phyloP scores from a whole-genome alignment of 2,329 filamentous ascomycete genomes.

The Aspergillus terreus region DNA sequence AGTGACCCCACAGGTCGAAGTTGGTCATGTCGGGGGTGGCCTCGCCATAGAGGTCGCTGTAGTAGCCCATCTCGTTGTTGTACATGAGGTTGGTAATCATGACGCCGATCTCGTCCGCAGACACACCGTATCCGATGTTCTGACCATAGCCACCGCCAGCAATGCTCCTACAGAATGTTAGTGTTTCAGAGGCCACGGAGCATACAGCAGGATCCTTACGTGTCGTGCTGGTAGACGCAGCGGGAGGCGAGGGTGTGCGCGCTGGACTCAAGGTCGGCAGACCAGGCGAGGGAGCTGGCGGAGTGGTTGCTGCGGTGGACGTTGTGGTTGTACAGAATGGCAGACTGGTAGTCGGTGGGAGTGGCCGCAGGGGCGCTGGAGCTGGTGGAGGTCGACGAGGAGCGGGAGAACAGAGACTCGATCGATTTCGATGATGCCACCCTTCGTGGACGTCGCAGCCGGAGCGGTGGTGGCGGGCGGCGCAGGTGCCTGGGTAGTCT shows the following conservation, averaged over 20 bases:
- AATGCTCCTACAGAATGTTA: constrained; percentile 38
- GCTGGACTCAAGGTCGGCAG: constrained; percentile 58
- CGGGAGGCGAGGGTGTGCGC: constrained; percentile 61
- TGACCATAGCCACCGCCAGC: constrained; percentile 73
- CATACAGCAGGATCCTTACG: constrained; percentile 47
- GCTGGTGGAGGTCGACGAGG: constrained; percentile 12
- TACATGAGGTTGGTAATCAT: constrained; percentile 85
- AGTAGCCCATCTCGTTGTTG: constrained; percentile 67
- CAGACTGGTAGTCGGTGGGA: constrained; percentile 15
- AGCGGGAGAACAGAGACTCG: background rate
- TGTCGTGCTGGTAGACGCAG: constrained; percentile 73
- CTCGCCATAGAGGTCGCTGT: constrained; percentile 57
- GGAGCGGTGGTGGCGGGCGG: constrained; percentile 1
- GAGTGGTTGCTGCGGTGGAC: constrained; percentile 80
- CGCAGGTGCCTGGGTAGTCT: constrained; percentile 2
- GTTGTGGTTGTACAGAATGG: constrained; percentile 72
- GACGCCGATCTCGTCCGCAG: constrained; percentile 56
- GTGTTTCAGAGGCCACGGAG: background rate
- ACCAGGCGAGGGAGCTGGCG: constrained; percentile 62
- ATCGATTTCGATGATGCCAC: background rate
- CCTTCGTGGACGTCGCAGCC: background rate
- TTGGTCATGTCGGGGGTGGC: constrained; percentile 56
- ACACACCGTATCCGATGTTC: constrained; percentile 75
- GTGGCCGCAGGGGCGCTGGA: constrained; percentile 15
- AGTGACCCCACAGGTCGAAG: constrained; percentile 70